Base-by-base conservation (phyloP, 148 eudicot genomes). In the Pharnaceum exiguum region DNA sequence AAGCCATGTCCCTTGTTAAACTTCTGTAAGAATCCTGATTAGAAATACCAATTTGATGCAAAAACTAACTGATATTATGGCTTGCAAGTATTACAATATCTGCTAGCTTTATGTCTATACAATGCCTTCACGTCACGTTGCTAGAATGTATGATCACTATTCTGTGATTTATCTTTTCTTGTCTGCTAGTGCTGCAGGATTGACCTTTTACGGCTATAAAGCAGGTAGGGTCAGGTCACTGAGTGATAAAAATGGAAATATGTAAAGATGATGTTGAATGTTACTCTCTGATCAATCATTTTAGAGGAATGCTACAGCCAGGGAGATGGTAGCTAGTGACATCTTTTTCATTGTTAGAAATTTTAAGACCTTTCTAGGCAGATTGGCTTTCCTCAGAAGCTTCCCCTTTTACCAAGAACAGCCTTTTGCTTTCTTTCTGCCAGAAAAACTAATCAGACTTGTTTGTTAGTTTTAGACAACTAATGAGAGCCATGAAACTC, bases 1-100 rank as follows among this genome's bases (percentile, higher is more conserved):
- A 71, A 62, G 23, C 66, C 70, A 0, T 87, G 95, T 62, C 90
- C 95, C 51, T 59, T 87, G 58, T 45, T 87, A 56, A 72, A 53
- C 49, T 75, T 65, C 65, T 71, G 72, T 70, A 59, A 62, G 50
- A 67, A 68, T 26, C 65, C 57, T 51, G 67, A 51, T 40, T 33
- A 53, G 48, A 63, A 37, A 9, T 42, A 40, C n/a, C n/a, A n/a
- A n/a, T n/a, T n/a, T n/a, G n/a, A n/a, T n/a, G n/a, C n/a, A n/a
- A n/a, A n/a, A n/a, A n/a, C n/a, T n/a, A n/a, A n/a, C n/a, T n/a
- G n/a, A n/a, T n/a, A n/a, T n/a, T n/a, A n/a, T n/a, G n/a, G n/a
- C 27, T 27, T 38, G 45, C 19, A 19, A 30, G 38, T 15, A 13
- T n/a, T 15, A 3, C 7, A 11, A 11, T 19, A 10, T 32, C 25